These are phyloP conservation scores for Hyphopichia khmerensis DNA, from an alignment of 1,139 yeast genomes.

Conservation along the genomic window DNA sequence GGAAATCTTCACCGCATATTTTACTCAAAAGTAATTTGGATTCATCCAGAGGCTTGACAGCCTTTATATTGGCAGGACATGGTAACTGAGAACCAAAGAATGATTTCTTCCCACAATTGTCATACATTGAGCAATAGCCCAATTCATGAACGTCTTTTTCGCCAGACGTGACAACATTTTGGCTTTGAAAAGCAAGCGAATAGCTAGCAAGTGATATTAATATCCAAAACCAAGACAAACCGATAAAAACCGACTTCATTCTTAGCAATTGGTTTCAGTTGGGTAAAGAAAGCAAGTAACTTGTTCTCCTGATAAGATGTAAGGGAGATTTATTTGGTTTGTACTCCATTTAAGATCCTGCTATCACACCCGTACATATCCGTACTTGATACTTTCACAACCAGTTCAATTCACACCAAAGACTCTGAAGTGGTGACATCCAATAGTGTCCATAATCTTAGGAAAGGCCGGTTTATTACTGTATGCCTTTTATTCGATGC, in stretches of 20 bases:
- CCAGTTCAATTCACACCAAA: too few relatives aligned
- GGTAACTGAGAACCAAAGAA: conserved; percentile 80
- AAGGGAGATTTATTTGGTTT: too few relatives aligned
- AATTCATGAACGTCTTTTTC: conserved; percentile 16
- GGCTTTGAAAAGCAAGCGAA: neutral
- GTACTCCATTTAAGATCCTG: too few relatives aligned
- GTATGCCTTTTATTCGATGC: too few relatives aligned
- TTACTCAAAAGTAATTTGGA: conserved; percentile 48
- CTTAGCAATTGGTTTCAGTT: neutral
- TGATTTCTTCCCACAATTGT: conserved; percentile 74
- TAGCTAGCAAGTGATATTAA: neutral
- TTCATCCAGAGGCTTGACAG: conserved; percentile 44
- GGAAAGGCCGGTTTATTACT: too few relatives aligned
- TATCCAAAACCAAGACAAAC: neutral
- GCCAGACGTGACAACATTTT: neutral
- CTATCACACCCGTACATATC: neutral
- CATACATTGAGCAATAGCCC: conserved; percentile 60
- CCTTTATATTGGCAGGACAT: conserved; percentile 58
- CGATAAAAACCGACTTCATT: neutral
- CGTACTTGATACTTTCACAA: too few relatives aligned
- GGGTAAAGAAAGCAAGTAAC: neutral
- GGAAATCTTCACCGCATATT: conserved; percentile 74
- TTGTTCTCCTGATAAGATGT: too few relatives aligned
- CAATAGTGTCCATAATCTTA: too few relatives aligned
- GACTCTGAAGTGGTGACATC: too few relatives aligned